phyloP scores from a whole-genome alignment of 441 rosid genomes.

The Euphorbia schlechtendalii region DNA sequence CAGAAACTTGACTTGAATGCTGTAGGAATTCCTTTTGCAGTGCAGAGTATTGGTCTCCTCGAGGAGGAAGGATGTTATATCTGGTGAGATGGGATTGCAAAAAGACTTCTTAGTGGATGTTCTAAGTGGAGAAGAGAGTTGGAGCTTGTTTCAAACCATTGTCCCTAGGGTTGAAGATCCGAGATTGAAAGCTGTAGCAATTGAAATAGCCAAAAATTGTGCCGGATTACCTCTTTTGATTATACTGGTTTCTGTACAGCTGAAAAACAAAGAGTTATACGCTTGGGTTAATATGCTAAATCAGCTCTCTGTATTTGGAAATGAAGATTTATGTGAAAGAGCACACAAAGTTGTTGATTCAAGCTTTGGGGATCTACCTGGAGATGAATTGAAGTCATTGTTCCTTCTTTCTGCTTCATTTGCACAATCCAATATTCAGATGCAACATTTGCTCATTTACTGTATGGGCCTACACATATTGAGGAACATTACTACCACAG shows the following conservation, averaged over 20 bases:
- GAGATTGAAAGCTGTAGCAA: neutral
- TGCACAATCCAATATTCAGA: neutral
- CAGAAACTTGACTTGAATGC: constrained; percentile 9
- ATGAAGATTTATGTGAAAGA: neutral
- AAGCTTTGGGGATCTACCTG: neutral
- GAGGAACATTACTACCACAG: neutral
- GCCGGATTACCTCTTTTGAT: constrained; percentile 5
- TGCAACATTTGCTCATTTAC: neutral
- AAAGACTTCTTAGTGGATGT: neutral
- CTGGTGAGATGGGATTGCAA: constrained; percentile 6
- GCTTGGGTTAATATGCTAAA: neutral
- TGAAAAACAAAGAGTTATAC: neutral
- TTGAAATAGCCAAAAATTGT: constrained; percentile 3
- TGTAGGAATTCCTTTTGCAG: constrained; percentile 15
- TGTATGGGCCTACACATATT: constrained; percentile 19
- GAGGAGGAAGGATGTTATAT: neutral
- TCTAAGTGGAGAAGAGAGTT: constrained; percentile 10
- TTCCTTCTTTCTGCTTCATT: neutral
- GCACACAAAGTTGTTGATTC: neutral
- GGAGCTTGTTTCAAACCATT: constrained; percentile 15
- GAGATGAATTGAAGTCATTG: neutral
- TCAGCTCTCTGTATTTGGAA: neutral
- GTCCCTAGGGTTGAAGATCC: neutral
- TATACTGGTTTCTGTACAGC: neutral
- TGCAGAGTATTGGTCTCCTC: neutral